Conservation (phyloP, 345 rosid species). For the Populus ilicifolia region DNA sequence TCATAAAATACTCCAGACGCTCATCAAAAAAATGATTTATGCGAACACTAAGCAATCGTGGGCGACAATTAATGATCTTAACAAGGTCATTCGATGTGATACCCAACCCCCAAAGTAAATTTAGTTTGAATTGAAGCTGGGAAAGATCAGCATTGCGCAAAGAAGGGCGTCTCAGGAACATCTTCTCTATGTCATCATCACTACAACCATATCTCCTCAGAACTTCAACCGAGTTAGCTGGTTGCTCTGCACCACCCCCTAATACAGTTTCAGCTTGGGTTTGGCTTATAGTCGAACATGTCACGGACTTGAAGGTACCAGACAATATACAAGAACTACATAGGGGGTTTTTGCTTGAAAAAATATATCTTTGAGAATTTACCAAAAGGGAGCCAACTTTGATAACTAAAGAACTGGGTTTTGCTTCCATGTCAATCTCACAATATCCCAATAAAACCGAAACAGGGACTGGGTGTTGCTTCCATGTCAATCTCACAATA, state of each 20-base stretch:
- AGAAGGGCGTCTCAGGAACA: constrained; percentile 51
- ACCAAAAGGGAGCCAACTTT: neutral
- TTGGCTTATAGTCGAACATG: constrained; percentile 64
- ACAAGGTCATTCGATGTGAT: constrained; percentile 64
- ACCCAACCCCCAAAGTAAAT: constrained; percentile 51
- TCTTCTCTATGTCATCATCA: constrained; percentile 46
- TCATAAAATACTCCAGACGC: constrained; percentile 49
- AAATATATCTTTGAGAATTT: neutral
- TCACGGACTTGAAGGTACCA: constrained; percentile 19
- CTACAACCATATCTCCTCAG: constrained; percentile 70
- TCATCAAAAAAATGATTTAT: constrained; percentile 57
- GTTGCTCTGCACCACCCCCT: constrained; percentile 9
- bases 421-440: constrained; percentile 15
- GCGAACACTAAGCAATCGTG: constrained; percentile 61
- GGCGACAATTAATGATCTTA: constrained; percentile 70
- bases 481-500: constrained; percentile 12
- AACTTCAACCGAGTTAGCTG: constrained; percentile 34
- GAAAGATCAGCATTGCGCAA: constrained; percentile 44
- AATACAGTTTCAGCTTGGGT: constrained; percentile 19
- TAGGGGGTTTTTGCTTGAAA: neutral
- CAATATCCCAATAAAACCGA: too few relatives aligned
- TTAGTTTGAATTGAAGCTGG: constrained; percentile 53
- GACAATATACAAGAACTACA: neutral
- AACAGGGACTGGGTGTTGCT: neutral
- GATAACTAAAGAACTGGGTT: neutral